Base-by-base conservation (phyloP, 345 rosid species). In the Linum tenue region DNA sequence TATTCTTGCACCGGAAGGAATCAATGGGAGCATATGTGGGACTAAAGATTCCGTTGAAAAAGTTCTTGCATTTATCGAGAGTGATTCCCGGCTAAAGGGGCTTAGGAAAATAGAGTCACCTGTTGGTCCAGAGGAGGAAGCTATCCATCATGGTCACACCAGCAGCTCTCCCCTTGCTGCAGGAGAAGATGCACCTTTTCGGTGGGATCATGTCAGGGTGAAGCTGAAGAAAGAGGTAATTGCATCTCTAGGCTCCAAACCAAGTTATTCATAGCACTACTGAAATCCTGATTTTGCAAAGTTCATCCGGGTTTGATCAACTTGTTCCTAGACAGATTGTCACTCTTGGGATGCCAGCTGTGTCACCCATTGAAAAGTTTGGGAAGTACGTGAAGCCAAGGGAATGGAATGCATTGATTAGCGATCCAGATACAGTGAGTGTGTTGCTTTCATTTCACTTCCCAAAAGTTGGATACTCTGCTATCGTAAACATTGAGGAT, bases 181-280 rank as follows among this genome's bases (percentile, higher is more conserved):
- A 5, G 96, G 92, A 43, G 92, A 94, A 72, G 97, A 94, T 73
- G 89, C 86, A 37, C 99, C 99, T 8, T 94, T 94, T 70, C 89
- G 97, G 48, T 94, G 99, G 99, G 96, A 94, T 67, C 99, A 94
- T 38, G 97, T 94, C 42, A 79, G 97, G 67, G 95, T 94, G 67
- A 94, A 90, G 84, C 76, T 94, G 77, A 94, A 94, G 89, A 90
- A 85, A 82, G 99, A 94, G 97, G 95, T 88, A 40, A 73, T 59
- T 41, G 62, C 72, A 22, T 64, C 15, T 41, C 5, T 3, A 39
- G 56, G 56, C 57, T 40, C 58, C 1, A 22, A 66, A 5, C 37
- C 2, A 39, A 40, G 37, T 5, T 9, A 37, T 37, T 62, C 36
- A 37, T 40, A 17, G 31, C 31, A 12, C 6, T 38, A n/a, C 31